Evolutionary conservation across 2,329 filamentous ascomycete species (phyloP).

Genomic region (Penicillium hordei): DNA sequence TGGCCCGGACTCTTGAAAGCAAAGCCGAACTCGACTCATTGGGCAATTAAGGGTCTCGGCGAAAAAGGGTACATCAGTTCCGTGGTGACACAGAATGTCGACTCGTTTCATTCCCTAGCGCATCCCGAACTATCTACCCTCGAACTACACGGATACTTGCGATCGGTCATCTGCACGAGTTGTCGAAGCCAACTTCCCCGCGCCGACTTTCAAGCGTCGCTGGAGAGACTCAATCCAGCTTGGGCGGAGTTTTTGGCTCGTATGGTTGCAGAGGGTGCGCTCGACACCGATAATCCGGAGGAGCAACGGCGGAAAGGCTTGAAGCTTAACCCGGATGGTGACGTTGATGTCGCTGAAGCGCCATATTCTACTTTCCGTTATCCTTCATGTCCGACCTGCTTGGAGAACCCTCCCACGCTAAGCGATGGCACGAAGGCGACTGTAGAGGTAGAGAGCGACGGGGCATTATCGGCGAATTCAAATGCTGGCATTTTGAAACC

Average conservation of each 20-base stretch:
- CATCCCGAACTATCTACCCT: conserved; percentile 74
- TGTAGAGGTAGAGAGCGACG: conserved; percentile 74
- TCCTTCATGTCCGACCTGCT: conserved; percentile 80
- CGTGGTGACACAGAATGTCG: conserved; percentile 94
- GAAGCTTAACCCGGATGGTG: conserved; percentile 88
- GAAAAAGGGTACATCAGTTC: conserved; percentile 68
- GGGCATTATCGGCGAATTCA: conserved; percentile 68
- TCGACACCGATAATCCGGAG: conserved; percentile 73
- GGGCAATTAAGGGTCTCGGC: conserved; percentile 71
- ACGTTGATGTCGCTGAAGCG: conserved; percentile 83
- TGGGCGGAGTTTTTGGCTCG: conserved; percentile 77
- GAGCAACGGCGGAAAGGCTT: conserved; percentile 68
- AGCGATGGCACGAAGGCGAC: conserved; percentile 55
- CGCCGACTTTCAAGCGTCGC: conserved; percentile 69
- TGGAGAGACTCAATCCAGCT: conserved; percentile 77
- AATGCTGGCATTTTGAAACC: conserved; percentile 84
- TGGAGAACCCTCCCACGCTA: conserved; percentile 60
- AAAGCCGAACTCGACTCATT: conserved; percentile 76
- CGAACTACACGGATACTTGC: conserved; percentile 88
- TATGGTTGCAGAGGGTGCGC: conserved; percentile 70
- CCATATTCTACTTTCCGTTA: conserved; percentile 90
- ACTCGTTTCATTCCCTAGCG: conserved; percentile 81
- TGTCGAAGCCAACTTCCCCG: conserved; percentile 73
- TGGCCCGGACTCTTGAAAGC: conserved; percentile 81
- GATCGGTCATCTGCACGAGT: conserved; percentile 75